Evolutionary conservation across 345 rosid species (phyloP).

Genomic region (Euclidium syriacum): DNA sequence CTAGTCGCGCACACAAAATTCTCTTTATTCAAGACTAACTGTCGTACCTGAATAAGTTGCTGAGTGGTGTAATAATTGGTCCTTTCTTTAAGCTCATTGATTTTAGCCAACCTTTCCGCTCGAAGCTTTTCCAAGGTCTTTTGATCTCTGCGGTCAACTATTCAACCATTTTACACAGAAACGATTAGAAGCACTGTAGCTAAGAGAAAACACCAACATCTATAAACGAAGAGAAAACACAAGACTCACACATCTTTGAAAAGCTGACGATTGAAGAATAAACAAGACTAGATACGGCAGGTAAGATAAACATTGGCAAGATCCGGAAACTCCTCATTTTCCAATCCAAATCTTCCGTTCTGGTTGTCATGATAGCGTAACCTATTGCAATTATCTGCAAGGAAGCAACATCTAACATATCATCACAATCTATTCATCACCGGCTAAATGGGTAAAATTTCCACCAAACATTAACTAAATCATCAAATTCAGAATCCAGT

Average conservation of each 20-base stretch:
- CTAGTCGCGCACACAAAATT: not conserved
- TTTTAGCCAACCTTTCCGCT: conserved; percentile 82
- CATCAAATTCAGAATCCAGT: not conserved
- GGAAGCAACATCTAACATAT: not conserved
- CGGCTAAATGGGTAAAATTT: no score
- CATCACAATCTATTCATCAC: not conserved
- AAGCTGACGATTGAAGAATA: conserved; percentile 50
- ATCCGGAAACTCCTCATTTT: conserved; percentile 60
- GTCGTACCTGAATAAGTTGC: conserved; percentile 81
- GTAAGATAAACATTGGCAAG: conserved; percentile 69
- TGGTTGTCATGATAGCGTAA: conserved; percentile 62
- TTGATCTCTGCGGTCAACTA: conserved; percentile 85
- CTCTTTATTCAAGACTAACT: not conserved
- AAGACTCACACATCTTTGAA: conserved; percentile 58
- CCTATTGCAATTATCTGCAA: conserved; percentile 61
- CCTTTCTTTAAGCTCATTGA: conserved; percentile 90
- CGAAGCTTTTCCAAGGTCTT: conserved; percentile 76
- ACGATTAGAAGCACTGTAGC: not conserved
- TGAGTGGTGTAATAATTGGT: conserved; percentile 91
- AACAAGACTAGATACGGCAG: conserved; percentile 45
- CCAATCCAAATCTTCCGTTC: conserved; percentile 57
- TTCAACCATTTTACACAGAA: conserved; percentile 5
- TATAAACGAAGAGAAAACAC: not conserved
- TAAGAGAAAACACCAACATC: not conserved
- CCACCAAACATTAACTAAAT: not conserved